These are phyloP conservation scores for Hymenochaete sp. DNA, from an alignment of 1,284 basidiomycete species.

Conservation along the genomic window DNA sequence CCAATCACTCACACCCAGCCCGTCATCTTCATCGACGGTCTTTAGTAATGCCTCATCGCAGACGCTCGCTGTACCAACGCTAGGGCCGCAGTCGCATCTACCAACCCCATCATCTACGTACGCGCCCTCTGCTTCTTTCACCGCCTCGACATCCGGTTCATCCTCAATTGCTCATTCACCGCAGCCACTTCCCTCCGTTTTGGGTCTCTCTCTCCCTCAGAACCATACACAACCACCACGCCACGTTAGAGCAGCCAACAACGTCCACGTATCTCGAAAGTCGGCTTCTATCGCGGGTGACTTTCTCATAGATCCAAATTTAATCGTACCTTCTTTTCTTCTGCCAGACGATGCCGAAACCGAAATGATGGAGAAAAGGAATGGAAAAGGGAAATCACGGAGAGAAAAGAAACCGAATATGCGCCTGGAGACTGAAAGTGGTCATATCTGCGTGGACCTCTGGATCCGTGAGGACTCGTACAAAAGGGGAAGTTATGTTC, in stretches of 20 bases:
- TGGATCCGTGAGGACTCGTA: constrained; percentile 16
- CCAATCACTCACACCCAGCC: too few species aligned
- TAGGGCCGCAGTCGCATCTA: not conserved
- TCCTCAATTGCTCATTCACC: not conserved
- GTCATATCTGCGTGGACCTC: constrained; percentile 14
- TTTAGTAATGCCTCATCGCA: constrained; percentile 7
- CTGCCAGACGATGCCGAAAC: constrained; percentile 11
- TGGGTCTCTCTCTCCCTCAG: not conserved
- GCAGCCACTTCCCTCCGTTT: not conserved
- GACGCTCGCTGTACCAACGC: constrained; percentile 3
- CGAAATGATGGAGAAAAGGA: constrained; percentile 2
- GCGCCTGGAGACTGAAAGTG: constrained; percentile 6
- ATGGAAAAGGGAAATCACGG: constrained; percentile 10
- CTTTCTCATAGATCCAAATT: constrained; percentile 13
- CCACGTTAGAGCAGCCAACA: constrained; percentile 12
- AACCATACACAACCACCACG: constrained; percentile 2
- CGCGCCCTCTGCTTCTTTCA: not conserved
- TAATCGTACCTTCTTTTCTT: constrained; percentile 15
- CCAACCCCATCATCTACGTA: constrained; percentile 5
- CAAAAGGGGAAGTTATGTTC: too few species aligned
- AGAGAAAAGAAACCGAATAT: constrained; percentile 8
- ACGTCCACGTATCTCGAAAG: constrained; percentile 13
- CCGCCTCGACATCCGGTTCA: not conserved
- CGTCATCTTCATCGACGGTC: constrained; percentile 6
- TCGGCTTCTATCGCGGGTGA: constrained; percentile 9